Evolutionary conservation across 2,329 filamentous ascomycete genomes (phyloP).

Genomic region (Hypocreales sp.): DNA sequence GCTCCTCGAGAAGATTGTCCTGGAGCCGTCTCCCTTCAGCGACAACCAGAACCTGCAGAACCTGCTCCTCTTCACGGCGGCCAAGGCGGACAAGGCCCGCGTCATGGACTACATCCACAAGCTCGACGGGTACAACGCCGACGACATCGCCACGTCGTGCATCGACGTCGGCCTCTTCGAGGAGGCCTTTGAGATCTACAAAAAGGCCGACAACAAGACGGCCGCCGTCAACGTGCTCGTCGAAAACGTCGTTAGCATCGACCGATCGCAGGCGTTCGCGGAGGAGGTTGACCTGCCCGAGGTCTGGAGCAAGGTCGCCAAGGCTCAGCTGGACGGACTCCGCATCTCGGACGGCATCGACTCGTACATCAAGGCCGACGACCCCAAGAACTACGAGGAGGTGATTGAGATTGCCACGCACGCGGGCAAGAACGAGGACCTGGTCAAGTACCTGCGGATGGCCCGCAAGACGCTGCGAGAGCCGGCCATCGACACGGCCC

Average conservation of each 20-base stretch:
- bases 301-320: slow-evolving; percentile 97
- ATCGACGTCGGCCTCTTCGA: slow-evolving; percentile 91
- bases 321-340: slow-evolving; percentile 92
- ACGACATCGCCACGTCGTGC: slow-evolving; percentile 85
- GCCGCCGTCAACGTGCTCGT: slow-evolving; percentile 85
- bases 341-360: slow-evolving; percentile 86
- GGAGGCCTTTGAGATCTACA: slow-evolving; percentile 96
- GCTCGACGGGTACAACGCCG: slow-evolving; percentile 74
- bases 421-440: slow-evolving; percentile 93
- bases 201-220: slow-evolving; percentile 84
- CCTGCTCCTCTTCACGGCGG: slow-evolving; percentile 86
- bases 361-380: slow-evolving; percentile 90
- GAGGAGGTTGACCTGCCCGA: slow-evolving; percentile 88
- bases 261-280: slow-evolving; percentile 88
- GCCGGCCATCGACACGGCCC: slow-evolving; percentile 78
- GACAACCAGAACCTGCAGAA: slow-evolving; percentile 97
- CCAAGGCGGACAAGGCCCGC: slow-evolving; percentile 87
- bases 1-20: slow-evolving; percentile 93
- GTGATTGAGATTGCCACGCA: slow-evolving; percentile 93
- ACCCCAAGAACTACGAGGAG: slow-evolving; percentile 85
- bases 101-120: slow-evolving; percentile 95
- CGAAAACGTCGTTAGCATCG: slow-evolving; percentile 94
- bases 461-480: slow-evolving; percentile 92
- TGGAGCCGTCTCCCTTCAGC: slow-evolving; percentile 98
- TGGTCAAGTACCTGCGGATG: slow-evolving; percentile 95